phyloP scores from a whole-genome alignment of 805 yeast species.

The Starmerella powellii region DNA sequence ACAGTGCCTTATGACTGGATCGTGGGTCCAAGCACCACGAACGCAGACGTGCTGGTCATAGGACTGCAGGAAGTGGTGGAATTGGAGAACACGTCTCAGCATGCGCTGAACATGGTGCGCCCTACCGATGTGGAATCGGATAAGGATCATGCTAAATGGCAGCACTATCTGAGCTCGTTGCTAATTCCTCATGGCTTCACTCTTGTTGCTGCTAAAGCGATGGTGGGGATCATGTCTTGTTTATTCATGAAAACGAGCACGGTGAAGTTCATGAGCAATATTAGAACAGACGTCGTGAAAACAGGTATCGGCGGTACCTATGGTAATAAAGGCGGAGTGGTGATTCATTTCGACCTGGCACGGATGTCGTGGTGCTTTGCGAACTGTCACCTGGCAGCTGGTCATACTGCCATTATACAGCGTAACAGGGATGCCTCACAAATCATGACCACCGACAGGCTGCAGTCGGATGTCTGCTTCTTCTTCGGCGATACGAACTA shows the following conservation, averaged over 20 bases:
- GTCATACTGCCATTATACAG: slow-evolving; percentile 66
- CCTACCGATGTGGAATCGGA: slow-evolving; percentile 35
- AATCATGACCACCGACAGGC: slow-evolving; percentile 39
- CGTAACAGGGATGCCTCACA: slow-evolving; percentile 78
- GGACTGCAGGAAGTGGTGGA: slow-evolving; percentile 89
- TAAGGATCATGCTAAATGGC: slow-evolving; percentile 29
- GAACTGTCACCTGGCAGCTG: slow-evolving; percentile 88
- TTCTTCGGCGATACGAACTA: slow-evolving; percentile 95
- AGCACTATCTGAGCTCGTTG: slow-evolving; percentile 22
- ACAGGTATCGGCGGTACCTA: slow-evolving; percentile 93
- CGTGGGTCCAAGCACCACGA: not conserved
- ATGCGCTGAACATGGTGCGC: slow-evolving; percentile 40
- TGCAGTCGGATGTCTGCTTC: slow-evolving; percentile 70
- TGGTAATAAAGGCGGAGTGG: slow-evolving; percentile 61
- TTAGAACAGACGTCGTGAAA: slow-evolving; percentile 66
- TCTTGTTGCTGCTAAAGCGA: slow-evolving; percentile 60
- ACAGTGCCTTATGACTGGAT: slow-evolving; percentile 24
- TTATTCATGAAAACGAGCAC: slow-evolving; percentile 51
- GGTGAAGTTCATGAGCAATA: slow-evolving; percentile 41
- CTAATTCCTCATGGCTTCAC: slow-evolving; percentile 33
- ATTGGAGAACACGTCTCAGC: slow-evolving; percentile 68
- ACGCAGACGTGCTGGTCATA: slow-evolving; percentile 57
- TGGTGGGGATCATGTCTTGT: slow-evolving; percentile 72
- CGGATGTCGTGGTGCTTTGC: slow-evolving; percentile 67
- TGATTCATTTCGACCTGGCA: slow-evolving; percentile 52